A percentile compares a stretch with the other conserved stretches of the same genome.
phyloP scores from a whole-genome alignment of 345 rosid species.

The Camelina hispida region DNA sequence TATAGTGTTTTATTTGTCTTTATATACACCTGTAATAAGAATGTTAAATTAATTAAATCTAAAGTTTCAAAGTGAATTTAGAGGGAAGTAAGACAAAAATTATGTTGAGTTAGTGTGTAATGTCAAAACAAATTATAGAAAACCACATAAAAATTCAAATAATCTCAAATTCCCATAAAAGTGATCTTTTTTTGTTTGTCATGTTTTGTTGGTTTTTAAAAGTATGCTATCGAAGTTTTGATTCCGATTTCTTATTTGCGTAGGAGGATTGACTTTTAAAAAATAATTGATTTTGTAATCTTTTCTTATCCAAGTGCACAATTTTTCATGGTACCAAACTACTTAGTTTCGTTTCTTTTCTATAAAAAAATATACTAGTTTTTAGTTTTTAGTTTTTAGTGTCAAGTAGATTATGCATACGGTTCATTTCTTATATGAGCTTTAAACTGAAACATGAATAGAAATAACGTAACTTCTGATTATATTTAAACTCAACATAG shows the following conservation, averaged over 20 bases:
- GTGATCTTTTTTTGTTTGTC: neutral
- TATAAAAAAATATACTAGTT: neutral
- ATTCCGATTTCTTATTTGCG: conserved; percentile 1
- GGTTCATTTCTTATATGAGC: neutral
- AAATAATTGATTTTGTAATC: neutral
- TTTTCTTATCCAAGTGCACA: conserved; percentile 18
- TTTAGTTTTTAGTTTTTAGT: neutral
- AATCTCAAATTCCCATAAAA: conserved; percentile 26
- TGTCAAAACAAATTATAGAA: conserved; percentile 9
- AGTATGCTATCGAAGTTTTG: neutral
- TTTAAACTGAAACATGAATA: neutral
- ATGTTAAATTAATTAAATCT: neutral
- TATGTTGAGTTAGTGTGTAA: conserved; percentile 10
- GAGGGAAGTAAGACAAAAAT: conserved; percentile 26
- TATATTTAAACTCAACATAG: neutral
- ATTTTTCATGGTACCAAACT: conserved; percentile 17
- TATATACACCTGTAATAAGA: conserved; percentile 17
- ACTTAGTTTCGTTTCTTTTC: neutral
- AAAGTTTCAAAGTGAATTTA: conserved; percentile 8
- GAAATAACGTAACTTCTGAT: no score
- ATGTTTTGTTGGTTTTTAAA: conserved; percentile 10
- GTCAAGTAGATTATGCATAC: neutral
- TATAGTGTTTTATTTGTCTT: conserved; percentile 33
- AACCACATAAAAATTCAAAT: conserved; percentile 26
- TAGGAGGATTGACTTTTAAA: conserved; percentile 20